phyloP scores from a whole-genome alignment of 306 rosid species.

The Pterocarpus macrocarpus region DNA sequence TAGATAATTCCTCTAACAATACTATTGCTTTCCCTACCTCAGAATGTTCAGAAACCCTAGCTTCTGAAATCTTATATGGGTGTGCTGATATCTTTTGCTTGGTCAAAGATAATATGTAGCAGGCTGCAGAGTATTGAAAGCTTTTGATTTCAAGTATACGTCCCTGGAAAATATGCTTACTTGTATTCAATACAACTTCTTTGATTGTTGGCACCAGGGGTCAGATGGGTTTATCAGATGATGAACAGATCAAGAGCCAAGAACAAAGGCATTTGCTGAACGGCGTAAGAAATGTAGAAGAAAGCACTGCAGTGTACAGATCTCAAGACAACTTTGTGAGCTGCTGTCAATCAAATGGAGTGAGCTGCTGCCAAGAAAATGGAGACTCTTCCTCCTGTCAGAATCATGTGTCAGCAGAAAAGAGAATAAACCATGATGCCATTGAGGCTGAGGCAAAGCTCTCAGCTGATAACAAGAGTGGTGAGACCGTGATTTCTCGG shows the following conservation, averaged over 20 bases:
- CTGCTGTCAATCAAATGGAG: conserved; percentile 50
- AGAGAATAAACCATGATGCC: conserved; percentile 45
- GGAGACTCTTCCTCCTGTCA: conserved; percentile 66
- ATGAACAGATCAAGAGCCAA: conserved; percentile 67
- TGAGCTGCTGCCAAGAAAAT: conserved; percentile 70
- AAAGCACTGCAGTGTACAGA: conserved; percentile 37
- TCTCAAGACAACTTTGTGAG: conserved; percentile 35
- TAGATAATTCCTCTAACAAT: neutral
- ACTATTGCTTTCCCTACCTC: neutral
- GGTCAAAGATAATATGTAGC: no score
- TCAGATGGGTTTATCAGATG: conserved; percentile 91
- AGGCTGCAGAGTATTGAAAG: no score
- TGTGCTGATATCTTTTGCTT: no score
- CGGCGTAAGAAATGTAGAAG: conserved; percentile 55
- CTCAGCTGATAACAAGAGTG: conserved; percentile 55
- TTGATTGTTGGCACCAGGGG: conserved; percentile 68
- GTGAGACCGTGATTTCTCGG: conserved; percentile 51
- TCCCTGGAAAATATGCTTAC: no score
- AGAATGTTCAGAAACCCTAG: conserved; percentile 25
- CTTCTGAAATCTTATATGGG: neutral
- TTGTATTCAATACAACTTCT: neutral
- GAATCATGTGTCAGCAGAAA: conserved; percentile 50
- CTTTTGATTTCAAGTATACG: no score
- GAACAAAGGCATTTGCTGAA: conserved; percentile 67
- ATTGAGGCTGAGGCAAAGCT: conserved; percentile 56